Conservation (phyloP, 106 monocot genomes). For the Cymbidium sinense region DNA sequence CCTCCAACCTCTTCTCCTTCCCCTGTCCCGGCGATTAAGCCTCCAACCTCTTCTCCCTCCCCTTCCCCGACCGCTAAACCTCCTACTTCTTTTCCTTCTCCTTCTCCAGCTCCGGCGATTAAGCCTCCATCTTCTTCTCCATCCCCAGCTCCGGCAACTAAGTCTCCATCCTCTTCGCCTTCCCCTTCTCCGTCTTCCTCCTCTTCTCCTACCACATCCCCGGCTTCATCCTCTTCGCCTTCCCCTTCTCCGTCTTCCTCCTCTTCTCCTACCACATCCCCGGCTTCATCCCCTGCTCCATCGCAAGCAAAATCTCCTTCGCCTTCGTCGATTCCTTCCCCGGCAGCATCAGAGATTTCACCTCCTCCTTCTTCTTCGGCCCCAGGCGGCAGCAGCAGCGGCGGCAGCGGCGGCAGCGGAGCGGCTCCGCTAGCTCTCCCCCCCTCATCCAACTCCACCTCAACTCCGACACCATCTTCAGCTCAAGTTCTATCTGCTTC, state of each 20-base stretch:
- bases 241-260: not conserved
- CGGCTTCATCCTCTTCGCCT: not conserved
- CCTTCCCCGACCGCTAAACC: not conserved
- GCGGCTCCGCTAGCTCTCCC: not conserved
- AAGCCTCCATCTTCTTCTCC: constrained; percentile 13
- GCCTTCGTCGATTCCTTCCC: not conserved
- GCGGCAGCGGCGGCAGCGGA: not conserved
- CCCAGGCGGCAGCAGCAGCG: not conserved
- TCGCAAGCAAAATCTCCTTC: not conserved
- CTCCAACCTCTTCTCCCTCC: not conserved
- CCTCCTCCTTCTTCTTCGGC: not conserved
- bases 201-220: not conserved
- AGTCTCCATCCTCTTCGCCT: not conserved
- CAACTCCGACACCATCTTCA: not conserved
- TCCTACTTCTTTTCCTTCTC: not conserved
- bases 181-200: not conserved
- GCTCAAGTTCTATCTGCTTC: not conserved
- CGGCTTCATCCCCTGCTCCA: not conserved
- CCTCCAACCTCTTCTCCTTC: constrained; percentile 1
- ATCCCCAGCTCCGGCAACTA: not conserved
- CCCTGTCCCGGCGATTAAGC: not conserved
- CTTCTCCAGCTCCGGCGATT: not conserved
- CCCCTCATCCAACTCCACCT: not conserved
- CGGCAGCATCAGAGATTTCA: not conserved
- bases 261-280: not conserved